Percentiles rank a stretch among this genome's conserved stretches.
phyloP scores from a whole-genome alignment of 164 flowering plant species.

The Akebia trifoliata region DNA sequence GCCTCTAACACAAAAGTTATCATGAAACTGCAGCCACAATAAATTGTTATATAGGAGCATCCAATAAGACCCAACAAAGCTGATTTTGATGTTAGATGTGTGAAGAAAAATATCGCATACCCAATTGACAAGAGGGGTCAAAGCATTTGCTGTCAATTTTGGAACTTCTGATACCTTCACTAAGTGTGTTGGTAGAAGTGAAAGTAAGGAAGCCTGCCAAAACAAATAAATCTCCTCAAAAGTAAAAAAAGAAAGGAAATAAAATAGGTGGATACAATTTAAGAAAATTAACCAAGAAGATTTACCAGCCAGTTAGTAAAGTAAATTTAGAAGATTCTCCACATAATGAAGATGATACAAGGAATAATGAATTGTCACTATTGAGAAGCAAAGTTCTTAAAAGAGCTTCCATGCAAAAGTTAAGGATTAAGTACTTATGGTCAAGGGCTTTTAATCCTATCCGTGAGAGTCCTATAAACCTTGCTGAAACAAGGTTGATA shows the following conservation, averaged over 20 bases:
- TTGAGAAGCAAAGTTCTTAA: too few species aligned
- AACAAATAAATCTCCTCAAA: constrained; percentile 8
- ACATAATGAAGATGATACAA: too few species aligned
- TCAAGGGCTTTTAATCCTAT: too few species aligned
- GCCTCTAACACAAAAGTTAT: constrained; percentile 43
- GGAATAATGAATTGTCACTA: too few species aligned
- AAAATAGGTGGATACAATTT: too few species aligned
- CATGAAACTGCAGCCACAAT: constrained; percentile 51
- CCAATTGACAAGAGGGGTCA: constrained; percentile 70
- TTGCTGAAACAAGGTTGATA: too few species aligned
- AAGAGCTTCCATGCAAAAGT: too few species aligned
- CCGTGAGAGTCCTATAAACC: too few species aligned
- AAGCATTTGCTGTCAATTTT: constrained; percentile 39
- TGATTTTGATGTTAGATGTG: neutral
- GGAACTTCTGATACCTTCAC: constrained; percentile 38
- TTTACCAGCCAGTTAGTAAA: too few species aligned
- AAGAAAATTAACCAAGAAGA: too few species aligned
- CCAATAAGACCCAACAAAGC: constrained; percentile 3
- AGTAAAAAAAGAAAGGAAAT: neutral
- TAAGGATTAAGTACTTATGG: too few species aligned
- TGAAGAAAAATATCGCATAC: constrained; percentile 32
- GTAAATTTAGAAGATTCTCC: too few species aligned
- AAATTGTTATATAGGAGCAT: constrained; percentile 6
- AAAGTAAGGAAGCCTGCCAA: constrained; percentile 82
- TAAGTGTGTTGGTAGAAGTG: constrained; percentile 62